Percentiles rank a stretch among this genome's conserved stretches.
phyloP scores from a whole-genome alignment of 2,329 filamentous ascomycete genomes.

The Calonectria montana region DNA sequence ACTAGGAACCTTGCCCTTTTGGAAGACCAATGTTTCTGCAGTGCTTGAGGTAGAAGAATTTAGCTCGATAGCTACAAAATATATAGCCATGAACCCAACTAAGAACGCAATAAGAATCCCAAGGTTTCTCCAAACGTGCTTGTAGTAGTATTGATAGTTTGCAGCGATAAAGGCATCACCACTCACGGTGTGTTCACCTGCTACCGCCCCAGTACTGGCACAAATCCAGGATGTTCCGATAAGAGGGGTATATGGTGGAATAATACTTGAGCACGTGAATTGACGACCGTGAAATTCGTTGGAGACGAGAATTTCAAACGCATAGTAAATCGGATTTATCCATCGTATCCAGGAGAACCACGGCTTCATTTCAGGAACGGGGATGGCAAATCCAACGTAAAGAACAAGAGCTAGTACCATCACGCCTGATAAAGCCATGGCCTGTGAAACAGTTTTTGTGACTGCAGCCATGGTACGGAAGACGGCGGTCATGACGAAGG shows the following conservation, averaged over 20 bases:
- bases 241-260: conserved; percentile 59
- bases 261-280: conserved; percentile 65
- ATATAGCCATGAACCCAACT: conserved; percentile 71
- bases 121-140: conserved; percentile 74
- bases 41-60: conserved; percentile 72
- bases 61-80: conserved; percentile 72
- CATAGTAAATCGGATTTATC: conserved; percentile 79
- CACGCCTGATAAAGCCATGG: conserved; percentile 64
- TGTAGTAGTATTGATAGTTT: conserved; percentile 67
- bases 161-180: conserved; percentile 70
- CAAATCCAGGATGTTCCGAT: conserved; percentile 64
- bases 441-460: conserved; percentile 73
- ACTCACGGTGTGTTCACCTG: conserved; percentile 64
- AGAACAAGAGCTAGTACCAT: conserved; percentile 65
- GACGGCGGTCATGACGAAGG: conserved; percentile 79
- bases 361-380: conserved; percentile 57
- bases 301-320: conserved; percentile 77
- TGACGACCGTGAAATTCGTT: conserved; percentile 75
- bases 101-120: conserved; percentile 75
- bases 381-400: conserved; percentile 42
- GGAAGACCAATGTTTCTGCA: conserved; percentile 78
- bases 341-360: conserved; percentile 84
- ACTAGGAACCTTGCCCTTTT: conserved; percentile 62
- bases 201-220: conserved; percentile 62
- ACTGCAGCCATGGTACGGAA: conserved; percentile 80